Conservation (phyloP, 805 yeast species). For the Starmerella roubikii region DNA sequence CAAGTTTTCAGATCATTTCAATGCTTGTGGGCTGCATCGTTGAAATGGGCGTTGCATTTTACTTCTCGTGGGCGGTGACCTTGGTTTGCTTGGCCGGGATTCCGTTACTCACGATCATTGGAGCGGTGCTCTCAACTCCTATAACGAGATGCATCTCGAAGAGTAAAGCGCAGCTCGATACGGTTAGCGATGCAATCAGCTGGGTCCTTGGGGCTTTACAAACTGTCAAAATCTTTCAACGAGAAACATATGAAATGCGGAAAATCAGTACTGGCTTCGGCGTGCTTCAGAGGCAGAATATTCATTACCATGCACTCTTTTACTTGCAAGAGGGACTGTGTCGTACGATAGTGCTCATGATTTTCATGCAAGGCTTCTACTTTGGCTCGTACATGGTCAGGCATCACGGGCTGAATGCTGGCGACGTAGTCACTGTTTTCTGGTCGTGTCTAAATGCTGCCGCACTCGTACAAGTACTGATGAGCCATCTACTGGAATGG, state of each 20-base stretch:
- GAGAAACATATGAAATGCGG: conserved; percentile 38
- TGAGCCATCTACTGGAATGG: conserved; percentile 45
- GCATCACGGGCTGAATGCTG: conserved; percentile 37
- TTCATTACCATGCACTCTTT: conserved; percentile 33
- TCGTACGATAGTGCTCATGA: conserved; percentile 44
- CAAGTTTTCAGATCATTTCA: conserved; percentile 62
- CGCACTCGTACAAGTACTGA: conserved; percentile 39
- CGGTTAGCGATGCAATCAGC: conserved; percentile 46
- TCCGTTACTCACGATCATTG: conserved; percentile 48
- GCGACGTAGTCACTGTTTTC: conserved; percentile 68
- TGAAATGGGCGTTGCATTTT: conserved; percentile 45
- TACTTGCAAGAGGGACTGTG: conserved; percentile 44
- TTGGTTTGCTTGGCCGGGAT: conserved; percentile 58
- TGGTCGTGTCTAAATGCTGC: conserved; percentile 69
- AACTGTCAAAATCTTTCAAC: conserved; percentile 48
- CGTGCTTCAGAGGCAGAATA: conserved; percentile 32
- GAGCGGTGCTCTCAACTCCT: conserved; percentile 37
- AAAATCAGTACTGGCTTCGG: conserved; percentile 29
- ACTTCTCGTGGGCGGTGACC: conserved; percentile 75
- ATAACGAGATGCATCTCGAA: conserved; percentile 36
- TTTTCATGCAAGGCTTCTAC: conserved; percentile 90
- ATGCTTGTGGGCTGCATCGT: conserved; percentile 48
- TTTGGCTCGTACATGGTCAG: conserved; percentile 63
- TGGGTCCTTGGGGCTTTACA: conserved; percentile 55
- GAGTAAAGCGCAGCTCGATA: conserved; percentile 46